Evolutionary conservation across 441 rosid species (phyloP), one percentile per base, ranked within the genome.

Genomic region (Mallotus repandus): DNA sequence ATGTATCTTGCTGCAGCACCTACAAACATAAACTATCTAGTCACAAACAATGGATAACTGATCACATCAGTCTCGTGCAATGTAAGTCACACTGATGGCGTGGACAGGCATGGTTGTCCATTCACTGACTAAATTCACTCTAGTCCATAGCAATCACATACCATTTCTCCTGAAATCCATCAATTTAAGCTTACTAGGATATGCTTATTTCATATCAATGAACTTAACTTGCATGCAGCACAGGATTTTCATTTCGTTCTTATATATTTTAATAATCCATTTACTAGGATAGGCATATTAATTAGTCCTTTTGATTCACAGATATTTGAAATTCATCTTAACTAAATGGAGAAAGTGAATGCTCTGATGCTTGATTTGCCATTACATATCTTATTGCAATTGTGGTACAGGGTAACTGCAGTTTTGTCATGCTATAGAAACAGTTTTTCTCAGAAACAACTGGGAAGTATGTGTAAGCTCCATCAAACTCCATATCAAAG

Each of bases 311-410:
- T 18, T 70, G 22, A 15, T 57, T 49, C 45, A 58, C 50, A 56
- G n/a, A 59, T 58, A 59, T 46, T 29, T 58, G 55, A 70, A 54
- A 58, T 48, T 11, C 22, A 29, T 45, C 59, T 52, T 8, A 67
- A 10, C 38, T 13, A 60, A 50, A 38, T 43, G 45, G 16, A 55
- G 68, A 52, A 62, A 50, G 46, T 25, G 7, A 25, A 63, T 10
- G 4, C 12, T 63, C 16, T 54, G 43, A 54, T 19, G 55, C 41
- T 41, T 54, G 62, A 72, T 72, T 63, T 62, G 54, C 61, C 54
- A 72, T 14, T 25, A 32, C 8, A 38, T 35, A 52, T 35, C 50
- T 5, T 13, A 52, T 38, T 13, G 62, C 49, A 72, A 49, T 52
- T 35, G 16, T 60, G 11, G 61, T 25, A 53, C 19, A 19, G 18